phyloP scores from a whole-genome alignment of 352 stramenopile genomes.

The Phytophthora podocarpi region DNA sequence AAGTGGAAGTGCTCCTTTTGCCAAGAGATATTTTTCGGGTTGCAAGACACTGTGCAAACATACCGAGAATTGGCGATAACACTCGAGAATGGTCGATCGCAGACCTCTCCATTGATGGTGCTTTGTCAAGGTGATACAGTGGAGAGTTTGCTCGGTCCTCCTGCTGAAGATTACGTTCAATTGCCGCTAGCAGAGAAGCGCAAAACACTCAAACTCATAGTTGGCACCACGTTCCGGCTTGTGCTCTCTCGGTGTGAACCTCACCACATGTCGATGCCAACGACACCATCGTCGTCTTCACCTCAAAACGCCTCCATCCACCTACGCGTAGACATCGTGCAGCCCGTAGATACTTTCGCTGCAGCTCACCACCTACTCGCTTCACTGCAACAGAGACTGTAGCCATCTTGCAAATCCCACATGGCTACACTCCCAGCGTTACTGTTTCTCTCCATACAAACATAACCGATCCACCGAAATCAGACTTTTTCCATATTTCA shows the following conservation, averaged over 20 bases:
- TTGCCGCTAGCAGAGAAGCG: slow-evolving; percentile 49
- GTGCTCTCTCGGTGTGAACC: slow-evolving; percentile 52
- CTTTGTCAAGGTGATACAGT: slow-evolving; percentile 54
- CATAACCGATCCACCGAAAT: slow-evolving; percentile 15
- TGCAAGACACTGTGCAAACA: slow-evolving; percentile 51
- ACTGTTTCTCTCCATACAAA: too few relatives aligned
- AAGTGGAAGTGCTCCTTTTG: slow-evolving; percentile 63
- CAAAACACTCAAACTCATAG: slow-evolving; percentile 27
- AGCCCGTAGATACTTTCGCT: slow-evolving; percentile 41
- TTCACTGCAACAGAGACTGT: slow-evolving; percentile 18
- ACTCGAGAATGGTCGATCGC: slow-evolving; percentile 45
- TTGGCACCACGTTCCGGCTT: slow-evolving; percentile 40
- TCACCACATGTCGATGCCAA: slow-evolving; percentile 16
- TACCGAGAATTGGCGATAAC: slow-evolving; percentile 47
- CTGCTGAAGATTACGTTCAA: slow-evolving; percentile 55
- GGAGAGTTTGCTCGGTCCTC: slow-evolving; percentile 43
- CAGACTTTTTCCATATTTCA: slow-evolving; percentile 17
- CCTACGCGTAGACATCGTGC: slow-evolving; percentile 41
- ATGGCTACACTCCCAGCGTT: slow-evolving; percentile 21
- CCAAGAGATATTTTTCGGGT: slow-evolving; percentile 57
- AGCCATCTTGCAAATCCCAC: slow-evolving; percentile 13
- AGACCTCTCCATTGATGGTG: slow-evolving; percentile 21
- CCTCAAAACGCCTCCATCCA: slow-evolving; percentile 14
- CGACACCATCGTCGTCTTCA: background rate
- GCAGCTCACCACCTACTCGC: slow-evolving; percentile 23